These are phyloP conservation scores for Arctium minus DNA, from an alignment of 129 eudicot genomes.

Conservation along the genomic window DNA sequence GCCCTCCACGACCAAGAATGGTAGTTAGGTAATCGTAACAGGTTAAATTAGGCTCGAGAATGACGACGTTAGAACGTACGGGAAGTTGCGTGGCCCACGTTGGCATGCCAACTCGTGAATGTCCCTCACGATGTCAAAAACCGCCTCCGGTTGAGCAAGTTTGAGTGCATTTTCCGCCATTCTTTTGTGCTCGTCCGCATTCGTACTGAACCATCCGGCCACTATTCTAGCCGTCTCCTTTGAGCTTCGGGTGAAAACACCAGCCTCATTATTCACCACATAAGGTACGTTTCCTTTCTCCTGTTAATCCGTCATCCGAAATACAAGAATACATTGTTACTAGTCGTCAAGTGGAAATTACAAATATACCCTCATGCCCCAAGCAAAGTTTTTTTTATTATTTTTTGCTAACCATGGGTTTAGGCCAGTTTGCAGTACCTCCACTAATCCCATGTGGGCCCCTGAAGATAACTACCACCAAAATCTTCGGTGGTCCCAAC, in stretches of 20 bases:
- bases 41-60: conserved; percentile 47
- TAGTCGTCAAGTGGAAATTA: not conserved
- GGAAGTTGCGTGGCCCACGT: conserved; percentile 48
- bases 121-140: conserved; percentile 69
- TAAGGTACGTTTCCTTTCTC: conserved; percentile 74
- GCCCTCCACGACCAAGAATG: not conserved
- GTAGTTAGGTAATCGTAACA: not conserved
- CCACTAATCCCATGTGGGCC: no score
- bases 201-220: conserved; percentile 71
- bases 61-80: conserved; percentile 57
- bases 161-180: conserved; percentile 67
- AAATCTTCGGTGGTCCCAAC: not conserved
- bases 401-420: no score
- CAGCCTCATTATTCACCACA: conserved; percentile 75
- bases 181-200: conserved; percentile 43
- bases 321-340: not conserved
- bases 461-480: no score
- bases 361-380: not conserved
- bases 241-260: conserved; percentile 59
- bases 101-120: conserved; percentile 60
- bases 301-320: conserved; percentile 17
- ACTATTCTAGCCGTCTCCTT: conserved; percentile 56
- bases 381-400: not conserved
- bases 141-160: conserved; percentile 68
- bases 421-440: no score